Percentiles rank a stretch among this genome's conserved stretches.
Evolutionary conservation across 495 filamentous ascomycete genomes (phyloP).

Genomic region (Aspergillus panamensis): DNA sequence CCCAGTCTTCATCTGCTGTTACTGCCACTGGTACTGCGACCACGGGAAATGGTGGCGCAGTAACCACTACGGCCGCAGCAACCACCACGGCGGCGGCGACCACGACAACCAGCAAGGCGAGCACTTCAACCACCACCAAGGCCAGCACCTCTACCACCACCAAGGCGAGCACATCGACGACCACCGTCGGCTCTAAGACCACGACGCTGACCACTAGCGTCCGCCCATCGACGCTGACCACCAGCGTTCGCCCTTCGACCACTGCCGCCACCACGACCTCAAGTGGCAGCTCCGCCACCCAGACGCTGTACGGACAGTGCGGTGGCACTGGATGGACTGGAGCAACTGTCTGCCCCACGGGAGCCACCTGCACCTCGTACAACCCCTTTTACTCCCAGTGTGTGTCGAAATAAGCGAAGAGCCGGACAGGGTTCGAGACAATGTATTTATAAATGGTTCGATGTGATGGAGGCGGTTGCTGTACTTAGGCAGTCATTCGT

Average conservation of each 20-base stretch:
- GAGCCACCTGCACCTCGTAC: conserved; percentile 39
- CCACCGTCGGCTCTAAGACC: conserved; percentile 9
- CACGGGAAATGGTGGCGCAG: neutral
- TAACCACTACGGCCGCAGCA: neutral
- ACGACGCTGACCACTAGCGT: conserved; percentile 4
- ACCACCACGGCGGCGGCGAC: conserved; percentile 4
- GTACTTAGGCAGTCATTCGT: neutral
- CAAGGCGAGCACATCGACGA: neutral
- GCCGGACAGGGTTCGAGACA: neutral
- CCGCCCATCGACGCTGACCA: conserved; percentile 9
- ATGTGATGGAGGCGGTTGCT: neutral
- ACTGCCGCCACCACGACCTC: too few relatives aligned
- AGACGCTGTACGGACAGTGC: conserved; percentile 45
- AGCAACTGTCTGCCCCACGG: conserved; percentile 40
- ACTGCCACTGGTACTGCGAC: conserved; percentile 14
- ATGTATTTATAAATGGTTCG: neutral
- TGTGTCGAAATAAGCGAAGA: conserved; percentile 20
- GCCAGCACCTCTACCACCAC: conserved; percentile 14
- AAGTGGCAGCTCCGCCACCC: conserved; percentile 15
- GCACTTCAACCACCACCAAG: conserved; percentile 6
- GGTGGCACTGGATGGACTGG: conserved; percentile 48
- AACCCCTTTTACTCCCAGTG: conserved; percentile 54
- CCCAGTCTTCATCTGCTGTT: conserved; percentile 13
- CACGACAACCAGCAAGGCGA: conserved; percentile 8
- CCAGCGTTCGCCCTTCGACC: neutral